Conservation (phyloP, 495 filamentous ascomycete species). For the Pyrenopolyporus hunteri region DNA sequence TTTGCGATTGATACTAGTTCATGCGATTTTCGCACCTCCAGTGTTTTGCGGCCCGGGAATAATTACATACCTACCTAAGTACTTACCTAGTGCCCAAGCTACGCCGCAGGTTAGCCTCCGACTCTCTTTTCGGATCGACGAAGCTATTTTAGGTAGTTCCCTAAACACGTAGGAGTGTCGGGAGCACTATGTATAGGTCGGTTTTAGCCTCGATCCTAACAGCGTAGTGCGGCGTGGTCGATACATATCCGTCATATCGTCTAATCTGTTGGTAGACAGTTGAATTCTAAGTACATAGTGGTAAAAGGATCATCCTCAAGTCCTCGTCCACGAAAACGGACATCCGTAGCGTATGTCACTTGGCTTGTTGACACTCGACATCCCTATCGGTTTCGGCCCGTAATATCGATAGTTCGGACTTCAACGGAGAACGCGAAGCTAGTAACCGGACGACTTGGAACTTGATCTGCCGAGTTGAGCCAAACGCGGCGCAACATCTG, state of each 20-base stretch:
- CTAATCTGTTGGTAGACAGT: neutral
- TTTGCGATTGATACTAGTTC: neutral
- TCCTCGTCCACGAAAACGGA: neutral
- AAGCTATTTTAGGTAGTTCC: slow-evolving; percentile 27
- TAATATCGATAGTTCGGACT: slow-evolving; percentile 6
- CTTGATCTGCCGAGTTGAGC: slow-evolving; percentile 4
- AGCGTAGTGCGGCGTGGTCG: no score
- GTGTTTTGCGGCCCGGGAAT: neutral
- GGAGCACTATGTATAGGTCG: neutral
- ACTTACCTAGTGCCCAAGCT: neutral
- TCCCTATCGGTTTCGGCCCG: slow-evolving; percentile 10
- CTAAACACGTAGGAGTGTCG: neutral
- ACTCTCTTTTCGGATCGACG: slow-evolving; percentile 14
- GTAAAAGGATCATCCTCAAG: neutral
- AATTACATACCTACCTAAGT: neutral
- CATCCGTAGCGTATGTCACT: neutral
- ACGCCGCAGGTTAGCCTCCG: neutral
- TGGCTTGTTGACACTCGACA: neutral
- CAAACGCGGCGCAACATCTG: slow-evolving; percentile 1
- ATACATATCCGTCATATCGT: no score
- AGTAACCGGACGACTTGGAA: neutral
- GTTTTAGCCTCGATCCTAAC: no score
- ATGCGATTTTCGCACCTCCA: neutral
- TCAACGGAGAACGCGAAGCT: slow-evolving; percentile 1
- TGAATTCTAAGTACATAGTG: neutral